Base-by-base conservation (phyloP, 345 rosid genomes). In the Bruguiera gymnorhiza region DNA sequence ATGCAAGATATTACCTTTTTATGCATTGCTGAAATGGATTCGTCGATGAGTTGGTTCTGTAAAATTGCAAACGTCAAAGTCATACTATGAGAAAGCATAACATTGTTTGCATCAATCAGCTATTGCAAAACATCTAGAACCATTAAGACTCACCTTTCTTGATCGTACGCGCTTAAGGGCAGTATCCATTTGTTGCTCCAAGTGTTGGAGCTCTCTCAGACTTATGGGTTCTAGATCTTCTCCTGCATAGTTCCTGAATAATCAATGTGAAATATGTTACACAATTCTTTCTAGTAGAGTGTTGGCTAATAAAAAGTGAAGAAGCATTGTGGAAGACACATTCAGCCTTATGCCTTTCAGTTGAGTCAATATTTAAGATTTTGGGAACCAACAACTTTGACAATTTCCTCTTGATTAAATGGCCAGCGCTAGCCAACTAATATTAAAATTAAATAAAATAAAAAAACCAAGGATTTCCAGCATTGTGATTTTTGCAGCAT, bases 151-250 rank as follows among this genome's bases (percentile, higher is more conserved):
- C 24, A 89, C 98, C 96, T 89, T 89, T 81, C 82, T 81, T 61
- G 85, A 73, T 78, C 97, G 83, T n/a, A 85, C 76, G 66, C 86
- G 90, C 82, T 83, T 87, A 21, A 93, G 93, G 66, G 88, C 84
- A 68, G 75, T 80, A 60, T 86, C 97, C 63, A 93, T 85, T 81
- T 91, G 97, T 57, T 89, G 90, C 79, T 93, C 98, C 70, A 93
- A 69, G 65, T 78, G 76, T 31, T 87, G 98, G 68, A 93, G 89
- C 67, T 91, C 94, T 76, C 85, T 86, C 19, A 84, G 66, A 66
- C 81, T 86, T 63, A 89, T 68, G 39, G 86, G 59, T 51, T 86
- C 92, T 78, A 93, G 59, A 58, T 83, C 92, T 69, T 87, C 91
- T 70, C 98, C 98, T 46, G 39, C 55, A 65, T 76, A 80, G 69